These are phyloP conservation scores for Heliamphora exappendiculata DNA, from an alignment of 148 eudicot genomes.

Conservation along the genomic window DNA sequence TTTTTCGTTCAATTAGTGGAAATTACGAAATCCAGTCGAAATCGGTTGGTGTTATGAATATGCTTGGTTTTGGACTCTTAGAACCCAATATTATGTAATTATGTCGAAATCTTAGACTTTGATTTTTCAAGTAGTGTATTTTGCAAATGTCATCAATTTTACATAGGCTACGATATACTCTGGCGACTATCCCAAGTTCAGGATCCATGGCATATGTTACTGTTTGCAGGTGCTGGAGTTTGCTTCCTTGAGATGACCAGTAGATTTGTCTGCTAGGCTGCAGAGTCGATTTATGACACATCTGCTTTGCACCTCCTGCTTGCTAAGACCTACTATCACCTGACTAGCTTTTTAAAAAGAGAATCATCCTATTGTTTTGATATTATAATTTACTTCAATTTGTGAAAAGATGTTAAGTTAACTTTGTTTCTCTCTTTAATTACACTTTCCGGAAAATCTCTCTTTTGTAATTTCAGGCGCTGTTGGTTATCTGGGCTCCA, in stretches of 20 bases:
- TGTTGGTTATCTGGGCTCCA: slow-evolving; percentile 40
- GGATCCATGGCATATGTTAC: not conserved
- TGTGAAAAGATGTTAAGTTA: not conserved
- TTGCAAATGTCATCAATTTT: not conserved
- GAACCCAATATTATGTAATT: not conserved
- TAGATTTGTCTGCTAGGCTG: not conserved
- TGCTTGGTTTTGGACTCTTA: not conserved
- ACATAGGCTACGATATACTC: not conserved
- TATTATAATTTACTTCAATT: not conserved
- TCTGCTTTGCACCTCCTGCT: too few species aligned
- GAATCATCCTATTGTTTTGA: not conserved
- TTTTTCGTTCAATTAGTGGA: not conserved
- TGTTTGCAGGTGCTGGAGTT: not conserved
- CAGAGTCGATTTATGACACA: too few species aligned
- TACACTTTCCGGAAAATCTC: not conserved
- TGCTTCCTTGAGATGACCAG: not conserved
- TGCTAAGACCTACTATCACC: not conserved
- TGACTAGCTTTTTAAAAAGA: not conserved
- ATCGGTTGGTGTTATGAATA: not conserved
- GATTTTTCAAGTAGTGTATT: not conserved
- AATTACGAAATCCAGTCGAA: not conserved
- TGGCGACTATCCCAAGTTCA: not conserved
- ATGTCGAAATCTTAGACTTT: not conserved
- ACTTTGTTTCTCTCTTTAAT: not conserved
- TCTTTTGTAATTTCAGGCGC: slow-evolving; percentile 26